A percentile compares a stretch with the other conserved stretches of the same genome.
Evolutionary conservation across 768 basidiomycete genomes (phyloP).

Genomic region (Krasilnikovozyma curviuscula): DNA sequence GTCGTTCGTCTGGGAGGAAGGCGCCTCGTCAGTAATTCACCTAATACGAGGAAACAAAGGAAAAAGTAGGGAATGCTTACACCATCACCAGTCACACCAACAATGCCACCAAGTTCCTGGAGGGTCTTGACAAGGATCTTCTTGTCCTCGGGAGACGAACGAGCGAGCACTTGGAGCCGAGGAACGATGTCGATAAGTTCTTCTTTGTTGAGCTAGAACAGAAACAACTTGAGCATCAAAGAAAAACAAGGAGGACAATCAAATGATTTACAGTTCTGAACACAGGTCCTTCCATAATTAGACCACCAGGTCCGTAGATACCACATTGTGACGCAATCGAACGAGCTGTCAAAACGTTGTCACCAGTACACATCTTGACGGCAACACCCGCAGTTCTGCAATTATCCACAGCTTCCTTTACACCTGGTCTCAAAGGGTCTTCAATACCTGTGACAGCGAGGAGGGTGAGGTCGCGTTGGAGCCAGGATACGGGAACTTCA

Average conservation of each 20-base stretch:
- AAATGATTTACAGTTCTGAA: conserved; percentile 37
- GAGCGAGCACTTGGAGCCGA: conserved; percentile 83
- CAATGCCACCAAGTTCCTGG: conserved; percentile 67
- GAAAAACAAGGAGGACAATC: background rate
- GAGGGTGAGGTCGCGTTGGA: conserved; percentile 57
- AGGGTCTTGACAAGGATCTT: conserved; percentile 75
- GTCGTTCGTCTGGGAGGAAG: conserved; percentile 44
- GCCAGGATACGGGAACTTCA: conserved; percentile 40
- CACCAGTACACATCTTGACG: conserved; percentile 97
- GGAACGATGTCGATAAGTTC: conserved; percentile 72
- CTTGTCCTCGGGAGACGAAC: conserved; percentile 95
- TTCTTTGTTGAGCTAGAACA: conserved; percentile 36
- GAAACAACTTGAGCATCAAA: background rate
- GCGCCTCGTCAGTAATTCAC: background rate
- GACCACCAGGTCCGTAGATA: conserved; percentile 77
- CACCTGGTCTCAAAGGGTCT: conserved; percentile 80
- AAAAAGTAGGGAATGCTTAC: conserved; percentile 25
- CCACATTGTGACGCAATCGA: conserved; percentile 93
- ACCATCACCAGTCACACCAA: conserved; percentile 92
- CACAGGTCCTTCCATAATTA: conserved; percentile 94
- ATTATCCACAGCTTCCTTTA: conserved; percentile 66
- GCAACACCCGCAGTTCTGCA: conserved; percentile 75
- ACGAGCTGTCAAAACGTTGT: conserved; percentile 86
- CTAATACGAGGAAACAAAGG: background rate
- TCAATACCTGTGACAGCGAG: conserved; percentile 88